Evolutionary conservation across 257 asterid species (phyloP).

Genomic region (Solanum raphanifolium): DNA sequence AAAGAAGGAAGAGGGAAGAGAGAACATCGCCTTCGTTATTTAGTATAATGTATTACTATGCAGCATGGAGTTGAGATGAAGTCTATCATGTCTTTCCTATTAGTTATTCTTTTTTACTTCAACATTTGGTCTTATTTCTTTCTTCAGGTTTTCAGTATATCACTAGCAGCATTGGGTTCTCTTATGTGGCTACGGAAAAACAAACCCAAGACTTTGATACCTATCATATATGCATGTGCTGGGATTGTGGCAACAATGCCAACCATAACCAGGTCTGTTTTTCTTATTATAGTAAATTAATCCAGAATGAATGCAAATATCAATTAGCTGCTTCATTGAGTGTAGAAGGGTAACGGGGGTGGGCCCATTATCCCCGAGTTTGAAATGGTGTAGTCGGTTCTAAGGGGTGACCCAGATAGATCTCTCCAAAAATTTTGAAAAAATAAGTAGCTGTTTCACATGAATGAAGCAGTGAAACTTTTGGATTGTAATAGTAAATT

Average conservation of each 20-base stretch:
- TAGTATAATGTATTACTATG: background rate
- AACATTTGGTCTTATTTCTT: background rate
- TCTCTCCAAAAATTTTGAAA: background rate
- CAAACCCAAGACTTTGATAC: constrained; percentile 89
- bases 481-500: background rate
- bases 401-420: background rate
- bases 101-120: background rate
- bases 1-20: background rate
- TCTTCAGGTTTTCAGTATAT: constrained; percentile 69
- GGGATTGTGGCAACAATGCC: constrained; percentile 95
- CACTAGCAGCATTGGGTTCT: constrained; percentile 91
- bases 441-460: background rate
- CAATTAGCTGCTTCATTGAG: background rate
- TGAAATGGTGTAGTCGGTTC: background rate
- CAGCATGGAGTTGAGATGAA: background rate
- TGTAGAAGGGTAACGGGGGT: background rate
- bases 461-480: background rate
- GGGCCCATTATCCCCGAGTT: background rate
- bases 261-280: constrained; percentile 62
- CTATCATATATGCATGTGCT: constrained; percentile 77
- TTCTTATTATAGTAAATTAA: background rate
- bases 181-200: constrained; percentile 95
- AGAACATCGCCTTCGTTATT: background rate
- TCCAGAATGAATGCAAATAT: background rate
- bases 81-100: background rate